Percentiles rank a stretch among this genome's conserved stretches.
Evolutionary conservation across 202 grass and related monocot species (phyloP).

Genomic region (Eragrostis tef): DNA sequence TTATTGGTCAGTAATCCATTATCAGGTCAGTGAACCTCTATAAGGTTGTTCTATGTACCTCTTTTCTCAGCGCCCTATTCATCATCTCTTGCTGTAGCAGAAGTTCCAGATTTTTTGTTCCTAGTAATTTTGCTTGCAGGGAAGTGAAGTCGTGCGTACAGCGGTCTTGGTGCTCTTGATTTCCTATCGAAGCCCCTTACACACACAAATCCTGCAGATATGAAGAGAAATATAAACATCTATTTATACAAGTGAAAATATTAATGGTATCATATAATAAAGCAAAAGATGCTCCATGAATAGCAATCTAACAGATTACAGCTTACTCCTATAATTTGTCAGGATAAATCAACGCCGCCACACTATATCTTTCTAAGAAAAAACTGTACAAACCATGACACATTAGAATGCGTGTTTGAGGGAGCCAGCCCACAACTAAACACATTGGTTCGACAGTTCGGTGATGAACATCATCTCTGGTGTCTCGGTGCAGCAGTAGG

Average conservation of each 20-base stretch:
- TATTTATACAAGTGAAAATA: neutral
- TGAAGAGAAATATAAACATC: neutral
- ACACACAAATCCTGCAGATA: conserved; percentile 73
- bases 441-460: too few species aligned
- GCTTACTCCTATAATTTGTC: neutral
- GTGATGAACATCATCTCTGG: too few species aligned
- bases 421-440: too few species aligned
- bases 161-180: conserved; percentile 70
- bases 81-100: conserved; percentile 37
- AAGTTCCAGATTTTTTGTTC: conserved; percentile 49
- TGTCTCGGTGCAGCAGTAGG: too few species aligned
- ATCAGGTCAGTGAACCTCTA: conserved; percentile 35
- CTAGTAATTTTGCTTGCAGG: conserved; percentile 63
- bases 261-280: conserved; percentile 5
- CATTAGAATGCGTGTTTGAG: too few species aligned
- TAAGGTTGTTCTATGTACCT: conserved; percentile 30
- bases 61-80: conserved; percentile 33
- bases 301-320: conserved; percentile 19
- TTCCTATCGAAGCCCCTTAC: conserved; percentile 72
- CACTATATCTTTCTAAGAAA: too few species aligned
- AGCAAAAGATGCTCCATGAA: neutral
- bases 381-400: too few species aligned
- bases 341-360: neutral
- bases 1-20: conserved; percentile 48
- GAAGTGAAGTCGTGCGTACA: conserved; percentile 72